Base-by-base conservation (phyloP, 768 basidiomycete genomes). In the Rhodotorula sphaerocarpa region DNA sequence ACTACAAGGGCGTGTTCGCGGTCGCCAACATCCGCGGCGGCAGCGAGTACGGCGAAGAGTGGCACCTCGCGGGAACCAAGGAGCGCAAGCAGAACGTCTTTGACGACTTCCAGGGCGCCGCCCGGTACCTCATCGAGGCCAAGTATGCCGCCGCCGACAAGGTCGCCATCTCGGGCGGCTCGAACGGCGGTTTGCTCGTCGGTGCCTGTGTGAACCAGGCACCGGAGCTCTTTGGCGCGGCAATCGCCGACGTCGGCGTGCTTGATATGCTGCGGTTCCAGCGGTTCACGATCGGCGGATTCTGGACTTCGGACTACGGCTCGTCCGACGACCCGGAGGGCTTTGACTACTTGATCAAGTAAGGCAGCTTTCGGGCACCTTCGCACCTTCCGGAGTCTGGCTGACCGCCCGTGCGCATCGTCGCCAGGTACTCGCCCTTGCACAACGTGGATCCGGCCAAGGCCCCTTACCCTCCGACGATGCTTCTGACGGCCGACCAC, bases 141-240 rank as follows among this genome's bases (percentile, higher is more conserved):
- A 84, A 85, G 64, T 84, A 83, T 54, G 85, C 80, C 0, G 84
- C 81, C 5, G 76, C 79, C 28, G 84, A 82, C 5, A 88, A 88
- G 73, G 80, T 89, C 3, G 82, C 81, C 14, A 85, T 90, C 60
- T 86, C 84, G 59, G 88, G 88, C 7, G 85, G 80, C 5, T 88
- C 87, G 5, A 90, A 90, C 72, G 88, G 87, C 76, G 87, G 87
- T 82, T 77, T 90, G 4, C 80, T 89, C 31, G 81, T 89, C n/a
- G 83, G 82, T n/a, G 87, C 87, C n/a, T 89, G 85, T 66, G 79
- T 86, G 50, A 86, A 88, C 63, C 84, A 85, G 43, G 87, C 87
- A 0, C 85, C 85, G 1, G 82, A 86, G 72, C 78, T 82, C 7
- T 83, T 87, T 65, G 87, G 87, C n/a, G 85, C 84, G 25, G 86